Conservation (phyloP, 345 rosid species). For the Eucalyptus rudis region DNA sequence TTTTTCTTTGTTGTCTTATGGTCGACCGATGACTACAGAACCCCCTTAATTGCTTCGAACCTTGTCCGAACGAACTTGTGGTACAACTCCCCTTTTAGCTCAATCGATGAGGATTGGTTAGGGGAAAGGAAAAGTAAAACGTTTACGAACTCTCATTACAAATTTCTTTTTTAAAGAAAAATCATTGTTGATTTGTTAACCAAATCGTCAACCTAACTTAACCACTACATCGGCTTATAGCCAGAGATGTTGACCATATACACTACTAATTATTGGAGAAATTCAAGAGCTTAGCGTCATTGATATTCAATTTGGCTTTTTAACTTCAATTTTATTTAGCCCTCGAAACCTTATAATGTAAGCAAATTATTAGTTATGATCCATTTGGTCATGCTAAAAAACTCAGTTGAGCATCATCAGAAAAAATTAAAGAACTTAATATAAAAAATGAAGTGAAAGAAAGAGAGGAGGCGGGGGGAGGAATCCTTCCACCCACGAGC, state of each 20-base stretch:
- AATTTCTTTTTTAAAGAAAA: accelerated
- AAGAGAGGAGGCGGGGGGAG: neutral
- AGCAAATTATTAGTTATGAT: neutral
- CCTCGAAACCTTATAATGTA: neutral
- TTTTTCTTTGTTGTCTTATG: neutral
- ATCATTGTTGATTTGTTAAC: neutral
- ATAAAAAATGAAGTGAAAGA: neutral
- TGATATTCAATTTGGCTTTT: neutral
- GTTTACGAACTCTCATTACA: neutral
- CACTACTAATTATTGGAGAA: neutral
- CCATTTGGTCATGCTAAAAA: neutral
- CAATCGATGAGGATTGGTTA: neutral
- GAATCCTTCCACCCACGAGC: neutral
- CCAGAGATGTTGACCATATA: neutral
- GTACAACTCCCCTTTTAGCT: neutral
- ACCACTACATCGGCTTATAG: neutral
- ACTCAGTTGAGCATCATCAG: neutral
- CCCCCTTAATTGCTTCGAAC: neutral
- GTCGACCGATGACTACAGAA: neutral
- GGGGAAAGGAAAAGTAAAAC: neutral
- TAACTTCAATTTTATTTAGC: neutral
- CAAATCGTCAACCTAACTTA: neutral
- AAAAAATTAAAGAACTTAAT: no score
- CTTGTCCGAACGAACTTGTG: neutral
- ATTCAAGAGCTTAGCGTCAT: neutral